A percentile compares a stretch with the other conserved stretches of the same genome.
phyloP scores from a whole-genome alignment of 78 protist species.

The Chrysochromulina tobinii region DNA sequence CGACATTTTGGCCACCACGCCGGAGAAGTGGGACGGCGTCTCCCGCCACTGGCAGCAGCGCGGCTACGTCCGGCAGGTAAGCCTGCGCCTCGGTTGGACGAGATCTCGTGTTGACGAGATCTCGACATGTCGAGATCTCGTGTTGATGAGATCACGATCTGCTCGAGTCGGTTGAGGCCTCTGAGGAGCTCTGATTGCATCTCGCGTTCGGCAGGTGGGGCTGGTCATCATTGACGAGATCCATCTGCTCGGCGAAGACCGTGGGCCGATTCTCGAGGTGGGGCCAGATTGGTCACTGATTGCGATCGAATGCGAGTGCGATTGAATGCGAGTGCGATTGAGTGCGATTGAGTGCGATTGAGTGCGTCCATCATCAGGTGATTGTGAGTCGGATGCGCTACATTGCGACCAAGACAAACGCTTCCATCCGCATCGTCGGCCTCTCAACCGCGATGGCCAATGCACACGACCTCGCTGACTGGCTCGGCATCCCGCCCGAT shows the following conservation, averaged over 20 bases:
- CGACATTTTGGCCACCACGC: conserved; percentile 95
- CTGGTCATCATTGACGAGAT: conserved; percentile 94
- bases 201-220: conserved; percentile 37
- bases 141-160: no score
- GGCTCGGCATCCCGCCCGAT: conserved; percentile 90
- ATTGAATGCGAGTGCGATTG: no score
- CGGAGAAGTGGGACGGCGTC: conserved; percentile 99
- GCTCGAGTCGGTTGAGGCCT: no score
- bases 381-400: conserved; percentile 81
- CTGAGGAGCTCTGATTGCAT: no score
- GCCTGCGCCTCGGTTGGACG: no score
- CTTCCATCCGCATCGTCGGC: conserved; percentile 90
- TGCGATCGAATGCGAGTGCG: no score
- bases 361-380: conserved; percentile 72
- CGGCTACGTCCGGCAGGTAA: conserved; percentile 61
- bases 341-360: conserved; percentile 30
- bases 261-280: conserved; percentile 94
- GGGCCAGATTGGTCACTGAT: no score
- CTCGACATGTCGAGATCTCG: no score
- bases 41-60: conserved; percentile 91
- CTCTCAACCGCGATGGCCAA: conserved; percentile 98
- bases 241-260: conserved; percentile 94
- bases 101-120: no score
- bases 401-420: conserved; percentile 54
- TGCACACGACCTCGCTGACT: conserved; percentile 94